A percentile compares a stretch with the other conserved stretches of the same genome.
phyloP scores from a whole-genome alignment of 345 rosid genomes.

The Diplotaxis tenuifolia region DNA sequence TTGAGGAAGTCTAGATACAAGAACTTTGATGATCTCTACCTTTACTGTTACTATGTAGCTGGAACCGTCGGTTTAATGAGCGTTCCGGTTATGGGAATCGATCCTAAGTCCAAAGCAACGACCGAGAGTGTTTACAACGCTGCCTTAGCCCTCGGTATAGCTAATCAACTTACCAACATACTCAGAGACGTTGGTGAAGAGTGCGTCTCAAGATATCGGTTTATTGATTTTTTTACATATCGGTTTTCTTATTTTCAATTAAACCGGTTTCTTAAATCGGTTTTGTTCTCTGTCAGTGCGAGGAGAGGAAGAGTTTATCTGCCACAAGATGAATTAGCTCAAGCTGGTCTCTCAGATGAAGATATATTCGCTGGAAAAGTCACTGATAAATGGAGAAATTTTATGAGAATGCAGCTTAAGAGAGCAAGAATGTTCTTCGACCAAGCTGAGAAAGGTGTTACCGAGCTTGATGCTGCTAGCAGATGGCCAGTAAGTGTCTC shows the following conservation, averaged over 20 bases:
- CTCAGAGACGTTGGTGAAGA: slow-evolving; percentile 83
- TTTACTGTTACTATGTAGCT: too few relatives aligned
- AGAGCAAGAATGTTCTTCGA: slow-evolving; percentile 85
- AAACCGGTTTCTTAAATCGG: slow-evolving; percentile 1
- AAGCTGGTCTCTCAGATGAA: slow-evolving; percentile 72
- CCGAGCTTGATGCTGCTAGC: slow-evolving; percentile 66
- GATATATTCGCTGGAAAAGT: too few relatives aligned
- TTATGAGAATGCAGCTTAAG: slow-evolving; percentile 78
- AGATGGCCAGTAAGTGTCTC: slow-evolving; percentile 71
- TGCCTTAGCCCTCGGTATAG: slow-evolving; percentile 69
- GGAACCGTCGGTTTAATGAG: too few relatives aligned
- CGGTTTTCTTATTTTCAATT: not conserved
- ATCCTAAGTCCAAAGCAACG: too few relatives aligned
- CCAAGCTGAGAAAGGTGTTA: slow-evolving; percentile 79
- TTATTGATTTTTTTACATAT: not conserved
- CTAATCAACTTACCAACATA: slow-evolving; percentile 78
- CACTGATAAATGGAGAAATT: slow-evolving; percentile 73
- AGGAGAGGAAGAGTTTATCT: slow-evolving; percentile 76
- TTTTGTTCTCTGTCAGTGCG: slow-evolving; percentile 42
- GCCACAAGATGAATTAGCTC: too few relatives aligned
- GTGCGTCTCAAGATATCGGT: slow-evolving; percentile 41
- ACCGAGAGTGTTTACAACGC: too few relatives aligned
- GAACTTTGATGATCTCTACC: too few relatives aligned
- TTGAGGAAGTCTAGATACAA: too few relatives aligned
- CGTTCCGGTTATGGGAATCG: too few relatives aligned